Evolutionary conservation across 768 basidiomycete species (phyloP), one percentile per base, ranked within the genome.

Genomic region (Leccinum olivaceopallidum): DNA sequence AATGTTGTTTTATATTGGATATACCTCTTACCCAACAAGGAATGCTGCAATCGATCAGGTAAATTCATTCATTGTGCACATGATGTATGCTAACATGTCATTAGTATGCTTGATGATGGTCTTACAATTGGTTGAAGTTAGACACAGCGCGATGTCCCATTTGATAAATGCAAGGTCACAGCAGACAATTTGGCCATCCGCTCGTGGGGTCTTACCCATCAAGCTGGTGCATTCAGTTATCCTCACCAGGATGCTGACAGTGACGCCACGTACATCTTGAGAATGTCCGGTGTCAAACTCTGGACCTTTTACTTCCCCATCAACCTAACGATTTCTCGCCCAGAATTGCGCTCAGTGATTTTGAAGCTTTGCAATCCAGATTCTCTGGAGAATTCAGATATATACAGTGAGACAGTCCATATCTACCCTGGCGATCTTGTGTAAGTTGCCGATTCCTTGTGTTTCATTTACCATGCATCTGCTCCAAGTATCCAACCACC

Each of bases 201-300:
- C 0, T 58, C 47, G 4, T 48, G 47, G 47, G 47, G 9, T 12
- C 47, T 48, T 5, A 12, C 20, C 47, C 47, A 48, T 48, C 47
- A 48, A 48, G 47, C 47, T 22, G 47, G 47, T 5, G 47, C 20
- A 13, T 13, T 20, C 22, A 48, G 20, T 5, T 48, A 48, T 20
- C 56, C 60, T 22, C 65, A 66, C 42, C 56, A 66, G 2, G 57
- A 66, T 52, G 37, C 65, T 0, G 61, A 57, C 24, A 44, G 65
- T 4, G 51, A 44, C 0, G 30, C n/a, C 1, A 66, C 57, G 0
- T 63, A 54, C 10, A 32, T 66, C 5, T 8, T 48, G 16, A 5
- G 30, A 3, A 28, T 51, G 30, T 49, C 37, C 0, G 65, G 57
- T 1, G 30, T 59, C 8, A 66, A 66, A 50, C 7, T 63, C 14